Percentiles rank a stretch among this genome's conserved stretches.
phyloP scores from a whole-genome alignment of 2,329 filamentous ascomycete genomes.

The Xylariaceae sp. region DNA sequence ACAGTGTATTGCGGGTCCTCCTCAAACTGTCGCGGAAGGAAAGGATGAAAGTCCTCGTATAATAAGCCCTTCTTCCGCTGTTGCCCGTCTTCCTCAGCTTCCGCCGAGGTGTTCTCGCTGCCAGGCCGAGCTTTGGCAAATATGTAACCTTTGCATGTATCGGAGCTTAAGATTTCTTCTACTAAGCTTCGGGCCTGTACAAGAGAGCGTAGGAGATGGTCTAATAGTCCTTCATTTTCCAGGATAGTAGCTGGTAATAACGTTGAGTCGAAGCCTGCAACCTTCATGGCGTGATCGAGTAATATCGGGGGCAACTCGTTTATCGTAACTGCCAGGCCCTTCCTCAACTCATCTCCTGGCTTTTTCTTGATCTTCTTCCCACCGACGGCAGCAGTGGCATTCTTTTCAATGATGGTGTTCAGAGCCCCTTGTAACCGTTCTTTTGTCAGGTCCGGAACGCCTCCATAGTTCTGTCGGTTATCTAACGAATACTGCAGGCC shows the following conservation, averaged over 20 bases:
- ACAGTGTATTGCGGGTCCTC: constrained; percentile 62
- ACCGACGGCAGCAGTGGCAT: constrained; percentile 44
- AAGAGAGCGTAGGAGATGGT: constrained; percentile 64
- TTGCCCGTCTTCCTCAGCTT: constrained; percentile 33
- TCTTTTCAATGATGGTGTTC: constrained; percentile 59
- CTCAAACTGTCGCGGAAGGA: constrained; percentile 76
- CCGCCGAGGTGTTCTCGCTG: constrained; percentile 19
- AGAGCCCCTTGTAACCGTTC: constrained; percentile 69
- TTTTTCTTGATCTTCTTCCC: constrained; percentile 71
- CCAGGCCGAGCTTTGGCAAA: constrained; percentile 62
- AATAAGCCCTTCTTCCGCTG: constrained; percentile 51
- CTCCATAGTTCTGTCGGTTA: constrained; percentile 77
- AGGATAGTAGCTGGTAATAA: constrained; percentile 67
- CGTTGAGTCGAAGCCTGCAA: constrained; percentile 65
- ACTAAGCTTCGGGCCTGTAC: constrained; percentile 67
- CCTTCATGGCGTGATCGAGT: constrained; percentile 77
- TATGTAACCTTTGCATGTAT: constrained; percentile 77
- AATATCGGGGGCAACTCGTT: constrained; percentile 85
- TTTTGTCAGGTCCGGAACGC: constrained; percentile 69
- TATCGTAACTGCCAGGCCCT: constrained; percentile 76
- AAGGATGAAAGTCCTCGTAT: constrained; percentile 96
- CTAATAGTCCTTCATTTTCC: constrained; percentile 59
- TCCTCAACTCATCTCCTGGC: constrained; percentile 69
- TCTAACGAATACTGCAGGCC: constrained; percentile 77
- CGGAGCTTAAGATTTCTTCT: constrained; percentile 61